These are phyloP conservation scores for Chalciporus chontae DNA, from an alignment of 768 basidiomycete genomes.

Conservation along the genomic window DNA sequence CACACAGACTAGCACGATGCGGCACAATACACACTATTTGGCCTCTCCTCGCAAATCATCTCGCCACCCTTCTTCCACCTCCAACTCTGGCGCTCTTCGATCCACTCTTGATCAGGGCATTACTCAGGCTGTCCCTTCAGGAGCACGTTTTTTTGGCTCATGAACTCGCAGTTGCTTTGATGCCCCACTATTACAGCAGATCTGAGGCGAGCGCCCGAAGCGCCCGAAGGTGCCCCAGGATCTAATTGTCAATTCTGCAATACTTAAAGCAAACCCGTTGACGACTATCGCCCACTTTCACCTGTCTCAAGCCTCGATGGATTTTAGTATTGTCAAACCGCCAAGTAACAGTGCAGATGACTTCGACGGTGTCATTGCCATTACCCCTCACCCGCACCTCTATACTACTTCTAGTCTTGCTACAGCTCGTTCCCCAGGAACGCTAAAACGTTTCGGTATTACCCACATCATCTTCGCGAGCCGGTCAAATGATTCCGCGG, in stretches of 20 bases:
- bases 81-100: conserved; percentile 20
- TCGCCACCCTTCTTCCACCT: conserved; percentile 27
- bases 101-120: conserved; percentile 32
- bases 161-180: conserved; percentile 81
- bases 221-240: no score
- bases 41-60: conserved; percentile 28
- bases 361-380: conserved; percentile 25
- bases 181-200: no score
- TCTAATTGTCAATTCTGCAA: no score
- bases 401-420: conserved; percentile 57
- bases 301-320: conserved; percentile 20
- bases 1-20: no score
- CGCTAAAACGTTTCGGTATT: conserved; percentile 53
- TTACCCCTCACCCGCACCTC: conserved; percentile 55
- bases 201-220: no score
- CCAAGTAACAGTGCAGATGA: conserved; percentile 6
- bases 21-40: conserved; percentile 27
- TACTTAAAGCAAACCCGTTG: no score
- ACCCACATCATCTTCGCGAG: conserved; percentile 72
- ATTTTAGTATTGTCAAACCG: conserved; percentile 21
- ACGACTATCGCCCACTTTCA: no score
- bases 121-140: conserved; percentile 28
- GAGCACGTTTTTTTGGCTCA: conserved; percentile 72
- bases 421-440: conserved; percentile 48
- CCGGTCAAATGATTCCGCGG: conserved; percentile 36